Percentiles rank a stretch among this genome's conserved stretches.
Evolutionary conservation across 1,139 yeast genomes (phyloP).

Genomic region (Geotrichum phurueaensis): DNA sequence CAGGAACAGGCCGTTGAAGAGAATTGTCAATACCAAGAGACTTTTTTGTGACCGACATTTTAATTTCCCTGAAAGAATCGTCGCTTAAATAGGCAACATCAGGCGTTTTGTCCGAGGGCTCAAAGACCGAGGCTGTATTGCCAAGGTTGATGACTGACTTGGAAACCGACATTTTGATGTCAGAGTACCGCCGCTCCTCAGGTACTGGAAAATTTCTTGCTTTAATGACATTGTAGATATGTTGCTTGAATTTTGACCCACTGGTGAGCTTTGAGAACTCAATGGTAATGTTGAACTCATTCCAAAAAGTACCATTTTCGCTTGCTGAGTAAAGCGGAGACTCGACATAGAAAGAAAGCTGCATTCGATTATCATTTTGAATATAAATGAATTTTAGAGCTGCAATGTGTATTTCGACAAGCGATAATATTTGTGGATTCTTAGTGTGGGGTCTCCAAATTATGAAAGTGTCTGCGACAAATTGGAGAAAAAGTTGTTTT

Average conservation of each 20-base stretch:
- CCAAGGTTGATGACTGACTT: slow-evolving; percentile 4
- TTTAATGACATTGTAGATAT: slow-evolving; percentile 2
- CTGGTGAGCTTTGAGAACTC: slow-evolving; percentile 5
- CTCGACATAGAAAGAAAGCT: slow-evolving; percentile 10
- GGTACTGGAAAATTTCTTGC: slow-evolving; percentile 11
- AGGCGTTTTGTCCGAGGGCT: neutral
- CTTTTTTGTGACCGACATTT: slow-evolving; percentile 8
- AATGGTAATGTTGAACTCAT: slow-evolving; percentile 1
- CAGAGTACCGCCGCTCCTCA: slow-evolving; percentile 2
- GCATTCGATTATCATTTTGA: slow-evolving; percentile 1
- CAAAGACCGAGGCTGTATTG: neutral
- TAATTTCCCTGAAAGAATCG: neutral
- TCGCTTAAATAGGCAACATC: neutral
- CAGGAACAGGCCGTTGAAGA: neutral
- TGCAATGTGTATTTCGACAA: slow-evolving; percentile 12
- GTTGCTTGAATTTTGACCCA: slow-evolving; percentile 1
- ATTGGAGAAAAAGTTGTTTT: slow-evolving; percentile 9
- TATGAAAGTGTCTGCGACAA: slow-evolving; percentile 12
- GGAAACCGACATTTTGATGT: slow-evolving; percentile 14
- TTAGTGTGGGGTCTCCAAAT: slow-evolving; percentile 14
- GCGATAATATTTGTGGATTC: neutral
- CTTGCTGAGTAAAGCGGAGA: slow-evolving; percentile 10
- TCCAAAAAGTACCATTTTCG: slow-evolving; percentile 3
- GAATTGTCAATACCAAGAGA: slow-evolving; percentile 2
- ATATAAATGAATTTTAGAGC: slow-evolving; percentile 7